Evolutionary conservation across 2,329 filamentous ascomycete genomes (phyloP).

Genomic region (Ophiocordyceps sinensis): DNA sequence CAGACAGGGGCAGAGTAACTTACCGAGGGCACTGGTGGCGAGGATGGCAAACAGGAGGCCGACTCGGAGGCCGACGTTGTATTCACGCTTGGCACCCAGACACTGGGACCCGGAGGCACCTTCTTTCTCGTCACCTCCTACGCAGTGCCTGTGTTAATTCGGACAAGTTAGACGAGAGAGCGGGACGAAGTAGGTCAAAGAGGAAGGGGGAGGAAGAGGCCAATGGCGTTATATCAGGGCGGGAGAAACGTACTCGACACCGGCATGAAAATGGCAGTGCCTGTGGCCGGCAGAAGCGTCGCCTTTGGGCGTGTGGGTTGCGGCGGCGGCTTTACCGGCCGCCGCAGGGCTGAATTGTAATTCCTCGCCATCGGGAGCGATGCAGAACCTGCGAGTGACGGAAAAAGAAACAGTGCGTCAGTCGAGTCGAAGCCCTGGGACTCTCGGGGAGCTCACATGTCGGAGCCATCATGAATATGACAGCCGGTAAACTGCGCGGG

Average conservation of each 20-base stretch:
- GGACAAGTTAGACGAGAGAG: background rate
- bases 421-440: background rate
- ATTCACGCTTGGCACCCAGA: slow-evolving; percentile 32
- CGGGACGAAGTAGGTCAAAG: too few species aligned
- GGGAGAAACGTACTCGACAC: slow-evolving; percentile 46
- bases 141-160: slow-evolving; percentile 34
- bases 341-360: slow-evolving; percentile 37
- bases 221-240: background rate
- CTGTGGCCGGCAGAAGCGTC: slow-evolving; percentile 1
- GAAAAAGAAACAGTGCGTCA: background rate
- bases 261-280: slow-evolving; percentile 52
- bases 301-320: slow-evolving; percentile 7
- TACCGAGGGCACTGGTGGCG: slow-evolving; percentile 50
- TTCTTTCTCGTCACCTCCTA: slow-evolving; percentile 30
- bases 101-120: slow-evolving; percentile 22
- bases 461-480: slow-evolving; percentile 43
- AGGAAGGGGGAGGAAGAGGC: too few species aligned
- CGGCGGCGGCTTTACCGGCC: slow-evolving; percentile 10
- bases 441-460: slow-evolving; percentile 32
- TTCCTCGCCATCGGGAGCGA: slow-evolving; percentile 44
- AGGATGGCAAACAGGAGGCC: slow-evolving; percentile 62
- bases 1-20: slow-evolving; percentile 1
- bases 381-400: slow-evolving; percentile 40
- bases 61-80: slow-evolving; percentile 54
- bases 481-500: slow-evolving; percentile 51